phyloP scores from a whole-genome alignment of 2,329 filamentous ascomycete species.

The Dactylonectria macrodidyma region DNA sequence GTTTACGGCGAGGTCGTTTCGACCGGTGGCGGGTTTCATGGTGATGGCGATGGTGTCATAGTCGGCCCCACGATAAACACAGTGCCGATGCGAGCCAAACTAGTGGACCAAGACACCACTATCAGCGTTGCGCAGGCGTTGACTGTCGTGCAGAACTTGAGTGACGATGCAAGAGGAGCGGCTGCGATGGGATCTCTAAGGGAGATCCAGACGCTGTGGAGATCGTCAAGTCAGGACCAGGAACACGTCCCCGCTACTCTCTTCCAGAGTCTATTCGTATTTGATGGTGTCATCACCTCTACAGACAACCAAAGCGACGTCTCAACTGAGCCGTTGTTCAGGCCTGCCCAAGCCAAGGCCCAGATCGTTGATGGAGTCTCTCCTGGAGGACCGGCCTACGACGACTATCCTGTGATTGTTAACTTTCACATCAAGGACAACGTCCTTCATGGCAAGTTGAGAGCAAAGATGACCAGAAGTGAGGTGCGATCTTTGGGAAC shows the following conservation, averaged over 20 bases:
- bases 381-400: conserved; percentile 31
- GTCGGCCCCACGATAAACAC: neutral
- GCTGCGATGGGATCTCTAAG: conserved; percentile 41
- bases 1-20: conserved; percentile 43
- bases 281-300: conserved; percentile 36
- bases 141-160: conserved; percentile 25
- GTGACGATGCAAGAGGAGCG: conserved; percentile 35
- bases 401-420: conserved; percentile 45
- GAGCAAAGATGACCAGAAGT: conserved; percentile 32
- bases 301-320: neutral
- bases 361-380: conserved; percentile 1
- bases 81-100: neutral
- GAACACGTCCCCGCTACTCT: conserved; percentile 28
- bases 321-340: neutral
- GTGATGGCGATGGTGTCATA: neutral
- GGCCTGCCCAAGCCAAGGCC: neutral
- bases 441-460: conserved; percentile 35
- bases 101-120: neutral
- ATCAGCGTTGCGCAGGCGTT: neutral
- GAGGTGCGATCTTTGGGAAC: neutral
- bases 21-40: conserved; percentile 12
- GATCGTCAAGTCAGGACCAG: conserved; percentile 31
- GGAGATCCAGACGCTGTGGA: conserved; percentile 40
- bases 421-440: conserved; percentile 42
- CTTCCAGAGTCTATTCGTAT: conserved; percentile 47